Evolutionary conservation across 805 yeast species (phyloP).

Genomic region (Ogataea dorogensis): DNA sequence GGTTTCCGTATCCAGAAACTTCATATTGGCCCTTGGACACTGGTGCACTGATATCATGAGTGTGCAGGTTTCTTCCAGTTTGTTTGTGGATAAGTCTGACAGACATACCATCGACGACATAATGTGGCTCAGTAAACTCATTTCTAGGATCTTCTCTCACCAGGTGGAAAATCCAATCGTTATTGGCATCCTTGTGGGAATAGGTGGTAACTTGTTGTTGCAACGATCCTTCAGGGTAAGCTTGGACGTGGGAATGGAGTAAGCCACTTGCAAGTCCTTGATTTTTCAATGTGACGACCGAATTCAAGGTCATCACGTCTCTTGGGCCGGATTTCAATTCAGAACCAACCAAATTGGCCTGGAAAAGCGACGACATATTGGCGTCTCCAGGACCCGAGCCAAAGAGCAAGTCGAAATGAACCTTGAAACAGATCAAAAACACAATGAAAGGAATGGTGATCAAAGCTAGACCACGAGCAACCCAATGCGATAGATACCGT

Average conservation of each 20-base stretch:
- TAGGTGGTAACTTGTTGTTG: slow-evolving; percentile 96
- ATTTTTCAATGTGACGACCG: slow-evolving; percentile 61
- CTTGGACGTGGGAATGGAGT: slow-evolving; percentile 83
- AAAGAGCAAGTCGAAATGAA: slow-evolving; percentile 71
- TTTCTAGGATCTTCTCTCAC: slow-evolving; percentile 44
- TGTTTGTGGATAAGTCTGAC: slow-evolving; percentile 69
- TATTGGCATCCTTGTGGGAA: slow-evolving; percentile 84
- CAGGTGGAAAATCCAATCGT: slow-evolving; percentile 73
- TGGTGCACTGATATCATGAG: slow-evolving; percentile 80
- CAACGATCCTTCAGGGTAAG: slow-evolving; percentile 85
- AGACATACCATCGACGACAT: slow-evolving; percentile 58
- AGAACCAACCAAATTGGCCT: slow-evolving; percentile 74
- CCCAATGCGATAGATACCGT: slow-evolving; percentile 61
- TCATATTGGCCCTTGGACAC: slow-evolving; percentile 66
- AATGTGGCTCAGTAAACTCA: slow-evolving; percentile 32
- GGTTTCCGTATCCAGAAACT: slow-evolving; percentile 84
- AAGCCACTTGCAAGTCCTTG: slow-evolving; percentile 73
- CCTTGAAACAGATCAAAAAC: slow-evolving; percentile 64
- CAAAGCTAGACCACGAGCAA: slow-evolving; percentile 60
- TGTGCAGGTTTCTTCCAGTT: slow-evolving; percentile 76
- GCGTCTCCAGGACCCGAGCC: slow-evolving; percentile 89
- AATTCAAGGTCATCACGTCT: slow-evolving; percentile 56
- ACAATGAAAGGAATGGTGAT: slow-evolving; percentile 62
- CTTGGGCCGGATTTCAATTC: slow-evolving; percentile 66
- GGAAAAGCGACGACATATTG: slow-evolving; percentile 84